A percentile compares a stretch with the other conserved stretches of the same genome.
Evolutionary conservation across 208 protist species (phyloP).

Genomic region (Leishmania mexicana): DNA sequence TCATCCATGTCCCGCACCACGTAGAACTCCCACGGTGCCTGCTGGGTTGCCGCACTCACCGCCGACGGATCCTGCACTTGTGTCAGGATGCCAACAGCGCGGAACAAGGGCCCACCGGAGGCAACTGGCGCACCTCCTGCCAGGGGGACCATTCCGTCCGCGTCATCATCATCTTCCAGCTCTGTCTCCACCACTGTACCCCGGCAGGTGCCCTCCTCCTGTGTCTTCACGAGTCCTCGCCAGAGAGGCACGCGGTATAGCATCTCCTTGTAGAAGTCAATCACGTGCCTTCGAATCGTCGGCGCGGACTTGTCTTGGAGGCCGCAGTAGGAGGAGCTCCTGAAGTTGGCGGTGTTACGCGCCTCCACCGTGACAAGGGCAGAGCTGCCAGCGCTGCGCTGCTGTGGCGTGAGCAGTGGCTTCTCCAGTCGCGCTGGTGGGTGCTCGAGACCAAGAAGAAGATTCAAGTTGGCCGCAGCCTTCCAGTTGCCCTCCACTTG

Average conservation of each 20-base stretch:
- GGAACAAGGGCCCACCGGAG: constrained; percentile 21
- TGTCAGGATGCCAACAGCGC: constrained; percentile 80
- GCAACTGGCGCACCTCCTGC: neutral
- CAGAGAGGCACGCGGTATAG: constrained; percentile 60
- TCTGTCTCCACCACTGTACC: constrained; percentile 24
- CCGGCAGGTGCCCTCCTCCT: neutral
- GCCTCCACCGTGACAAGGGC: constrained; percentile 41
- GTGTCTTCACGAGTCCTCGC: constrained; percentile 17
- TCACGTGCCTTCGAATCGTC: constrained; percentile 27
- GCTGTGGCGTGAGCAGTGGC: constrained; percentile 16
- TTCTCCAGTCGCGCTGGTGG: constrained; percentile 54
- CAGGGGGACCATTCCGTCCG: neutral
- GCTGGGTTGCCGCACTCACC: constrained; percentile 31
- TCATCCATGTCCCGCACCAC: constrained; percentile 68
- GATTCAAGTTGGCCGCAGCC: constrained; percentile 58
- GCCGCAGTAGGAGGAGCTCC: constrained; percentile 71
- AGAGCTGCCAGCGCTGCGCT: constrained; percentile 9
- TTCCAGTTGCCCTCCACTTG: constrained; percentile 57
- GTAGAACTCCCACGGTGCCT: constrained; percentile 85
- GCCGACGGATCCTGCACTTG: constrained; percentile 53
- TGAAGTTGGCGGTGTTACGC: constrained; percentile 71
- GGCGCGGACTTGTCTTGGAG: constrained; percentile 49
- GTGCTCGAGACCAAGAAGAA: constrained; percentile 60
- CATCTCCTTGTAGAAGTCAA: constrained; percentile 76
- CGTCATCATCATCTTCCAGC: constrained; percentile 14